A percentile compares a stretch with the other conserved stretches of the same genome.
Evolutionary conservation across 306 rosid genomes (phyloP).

Genomic region (Trichosanthes cucumerina): DNA sequence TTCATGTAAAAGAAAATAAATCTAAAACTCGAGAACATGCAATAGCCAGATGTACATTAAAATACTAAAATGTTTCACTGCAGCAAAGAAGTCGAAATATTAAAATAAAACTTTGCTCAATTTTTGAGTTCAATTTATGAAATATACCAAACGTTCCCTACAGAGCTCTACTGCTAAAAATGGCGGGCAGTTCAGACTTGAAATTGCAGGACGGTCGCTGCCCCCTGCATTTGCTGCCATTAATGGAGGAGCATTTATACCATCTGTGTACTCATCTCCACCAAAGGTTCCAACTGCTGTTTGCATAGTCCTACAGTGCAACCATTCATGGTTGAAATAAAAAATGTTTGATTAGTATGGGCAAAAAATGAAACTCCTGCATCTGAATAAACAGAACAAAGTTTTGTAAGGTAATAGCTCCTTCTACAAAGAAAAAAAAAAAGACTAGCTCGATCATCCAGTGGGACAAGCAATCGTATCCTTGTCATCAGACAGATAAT

Average conservation of each 20-base stretch:
- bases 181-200: slow-evolving; percentile 64
- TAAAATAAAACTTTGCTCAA: background rate
- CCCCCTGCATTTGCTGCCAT: slow-evolving; percentile 63
- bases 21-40: background rate
- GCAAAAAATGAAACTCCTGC: background rate
- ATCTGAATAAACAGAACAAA: background rate
- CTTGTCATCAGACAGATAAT: background rate
- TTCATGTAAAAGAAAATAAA: background rate
- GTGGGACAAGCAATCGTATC: background rate
- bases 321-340: background rate
- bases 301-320: slow-evolving; percentile 71
- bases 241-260: slow-evolving; percentile 47
- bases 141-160: slow-evolving; percentile 79
- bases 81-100: background rate
- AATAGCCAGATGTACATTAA: background rate
- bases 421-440: background rate
- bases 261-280: slow-evolving; percentile 46
- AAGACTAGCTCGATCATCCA: background rate
- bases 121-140: background rate
- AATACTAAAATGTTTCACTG: background rate
- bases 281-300: slow-evolving; percentile 94
- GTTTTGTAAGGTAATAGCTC: background rate
- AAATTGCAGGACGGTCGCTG: slow-evolving; percentile 42
- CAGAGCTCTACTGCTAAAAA: slow-evolving; percentile 75
- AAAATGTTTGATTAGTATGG: background rate